Base-by-base conservation (phyloP, 306 rosid genomes). In the Trifolium fragiferum region DNA sequence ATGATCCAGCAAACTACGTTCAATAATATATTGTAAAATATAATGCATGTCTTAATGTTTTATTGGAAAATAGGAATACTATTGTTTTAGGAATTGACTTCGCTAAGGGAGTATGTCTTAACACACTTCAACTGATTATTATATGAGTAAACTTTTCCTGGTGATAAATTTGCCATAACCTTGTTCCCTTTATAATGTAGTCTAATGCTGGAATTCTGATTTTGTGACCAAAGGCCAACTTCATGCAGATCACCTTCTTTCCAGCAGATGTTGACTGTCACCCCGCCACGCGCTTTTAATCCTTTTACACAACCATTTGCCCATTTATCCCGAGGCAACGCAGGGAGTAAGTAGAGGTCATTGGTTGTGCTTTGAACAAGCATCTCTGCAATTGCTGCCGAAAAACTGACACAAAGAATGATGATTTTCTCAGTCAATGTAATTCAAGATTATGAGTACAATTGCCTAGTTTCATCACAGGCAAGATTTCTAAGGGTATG, bases 281-380 rank as follows among this genome's bases (percentile, higher is more conserved):
- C 82, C 62, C 90, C 89, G 1, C 97, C 90, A 0, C 94, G 97
- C 1, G 92, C 94, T 82, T 86, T 91, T 76, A 91, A 81, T 73
- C 94, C 97, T 79, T 89, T 89, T 54, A 91, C 87, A 16, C 92
- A 91, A 51, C 97, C 97, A 57, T 73, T 84, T 8, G 87, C 78
- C 97, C 97, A 89, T 84, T 84, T 89, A 46, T 87, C 90, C 14
- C 87, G 83, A 0, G 97, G 97, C 79, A 91, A 83, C 5, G 97
- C 94, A 0, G 97, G 94, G 77, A 91, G 97, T 68, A 91, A 80
- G 83, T 81, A 83, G 1, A 91, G 82, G 67, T 91, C 94, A 78
- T 84, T 91, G 6, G 61, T 30, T 2, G 97, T 89, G 86, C 97
- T 89, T 44, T 89, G 97, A 68, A 90, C 93, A 71, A 90, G 88